Evolutionary conservation across 805 yeast species (phyloP).

Genomic region (Yarrowia bubula): DNA sequence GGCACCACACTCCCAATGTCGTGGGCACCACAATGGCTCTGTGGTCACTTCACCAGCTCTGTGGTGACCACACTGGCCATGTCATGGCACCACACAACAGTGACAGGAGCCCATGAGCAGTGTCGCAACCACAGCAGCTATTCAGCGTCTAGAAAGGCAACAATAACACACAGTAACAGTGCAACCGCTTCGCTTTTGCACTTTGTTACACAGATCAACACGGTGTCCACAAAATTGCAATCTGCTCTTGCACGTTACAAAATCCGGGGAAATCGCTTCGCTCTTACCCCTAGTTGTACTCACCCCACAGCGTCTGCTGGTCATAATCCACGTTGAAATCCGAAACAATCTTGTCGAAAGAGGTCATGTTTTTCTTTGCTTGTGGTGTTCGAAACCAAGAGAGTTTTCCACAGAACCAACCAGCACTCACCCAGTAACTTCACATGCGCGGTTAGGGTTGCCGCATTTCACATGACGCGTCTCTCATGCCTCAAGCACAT

Average conservation of each 20-base stretch:
- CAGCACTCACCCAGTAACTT: neutral
- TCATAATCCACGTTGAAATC: conserved; percentile 22
- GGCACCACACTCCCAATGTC: too few species aligned
- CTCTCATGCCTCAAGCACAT: neutral
- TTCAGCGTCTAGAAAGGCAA: too few species aligned
- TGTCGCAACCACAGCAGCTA: too few species aligned
- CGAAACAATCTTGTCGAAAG: conserved; percentile 11
- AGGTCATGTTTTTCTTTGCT: neutral
- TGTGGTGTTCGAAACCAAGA: neutral
- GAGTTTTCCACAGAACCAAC: neutral
- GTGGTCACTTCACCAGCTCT: too few species aligned
- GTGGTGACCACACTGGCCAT: too few species aligned
- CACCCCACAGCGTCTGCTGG: conserved; percentile 21
- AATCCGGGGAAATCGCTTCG: neutral
- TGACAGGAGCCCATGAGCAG: too few species aligned
- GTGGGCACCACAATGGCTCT: too few species aligned
- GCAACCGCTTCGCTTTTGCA: too few species aligned
- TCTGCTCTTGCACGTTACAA: too few species aligned
- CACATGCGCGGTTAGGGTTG: conserved; percentile 27
- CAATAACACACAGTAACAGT: too few species aligned
- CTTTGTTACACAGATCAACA: neutral
- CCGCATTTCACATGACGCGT: neutral
- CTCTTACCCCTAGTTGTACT: neutral
- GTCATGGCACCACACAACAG: too few species aligned
- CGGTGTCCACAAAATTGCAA: neutral